Evolutionary conservation across 2,329 filamentous ascomycete genomes (phyloP), one percentile per base, ranked within the genome.

Genomic region (Fusarium irregulare): DNA sequence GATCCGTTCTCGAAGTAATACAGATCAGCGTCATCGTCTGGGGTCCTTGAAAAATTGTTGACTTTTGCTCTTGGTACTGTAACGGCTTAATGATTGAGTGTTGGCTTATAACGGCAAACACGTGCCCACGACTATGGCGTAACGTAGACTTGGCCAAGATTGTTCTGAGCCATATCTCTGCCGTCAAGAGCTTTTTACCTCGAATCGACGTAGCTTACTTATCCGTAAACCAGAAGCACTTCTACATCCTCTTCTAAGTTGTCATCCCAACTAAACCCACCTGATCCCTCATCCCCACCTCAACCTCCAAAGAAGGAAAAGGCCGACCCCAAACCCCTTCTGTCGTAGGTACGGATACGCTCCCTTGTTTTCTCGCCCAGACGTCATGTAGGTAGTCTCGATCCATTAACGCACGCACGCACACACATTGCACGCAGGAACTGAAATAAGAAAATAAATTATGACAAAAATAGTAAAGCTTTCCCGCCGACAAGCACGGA

Each of bases 381-480:
- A 65, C 63, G 63, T 58, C 68, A 70, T 64, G 40, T 64, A 46
- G 46, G 40, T 64, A 47, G 46, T 53, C 32, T 46, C 49, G 18
- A 42, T 57, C 48, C 30, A 23, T 50, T 14, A 34, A 47, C 23
- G 54, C 46, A 32, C 23, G 54, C 46, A 32, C 47, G 37, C 28
- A 14, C 41, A 27, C 34, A 37, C 18, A 42, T 53, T 41, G 27
- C 13, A 23, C n/a, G 34, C 34, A 53, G 49, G 34, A 32, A 20
- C 23, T 47, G 27, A 21, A 45, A 45, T 34, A 54, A 64, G 40
- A 64, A 68, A 60, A 44, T 27, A 51, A 54, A 34, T 55, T 70
- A 63, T 56, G 48, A 70, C 68, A 55, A 55, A 82, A 96, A 60
- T 47, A 71, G 67, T 51, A 71, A 70, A 55, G 68, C 46, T 50